These are phyloP conservation scores for fission yeast (Schizosaccharomyces pombe) DNA, from an alignment of 805 yeast genomes.

Conservation along the genomic window DNA sequence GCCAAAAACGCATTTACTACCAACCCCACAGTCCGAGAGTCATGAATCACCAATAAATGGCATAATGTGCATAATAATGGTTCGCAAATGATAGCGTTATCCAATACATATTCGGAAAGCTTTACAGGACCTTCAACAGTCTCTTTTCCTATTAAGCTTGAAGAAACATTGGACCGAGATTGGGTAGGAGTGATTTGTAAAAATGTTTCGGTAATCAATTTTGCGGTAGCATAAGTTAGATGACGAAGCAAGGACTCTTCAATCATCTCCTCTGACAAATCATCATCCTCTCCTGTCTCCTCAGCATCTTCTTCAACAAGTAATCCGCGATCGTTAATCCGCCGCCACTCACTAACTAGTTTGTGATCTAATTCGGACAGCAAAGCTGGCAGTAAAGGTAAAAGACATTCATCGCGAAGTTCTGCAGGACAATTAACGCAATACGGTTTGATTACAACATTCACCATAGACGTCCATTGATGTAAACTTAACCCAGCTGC, in stretches of 20 bases:
- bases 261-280: constrained; percentile 91
- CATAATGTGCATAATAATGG: neutral
- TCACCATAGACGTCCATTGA: constrained; percentile 91
- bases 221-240: constrained; percentile 71
- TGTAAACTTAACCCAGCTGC: constrained; percentile 73
- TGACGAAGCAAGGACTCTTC: constrained; percentile 87
- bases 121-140: neutral
- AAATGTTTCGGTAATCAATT: constrained; percentile 54
- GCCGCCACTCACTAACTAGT: constrained; percentile 55
- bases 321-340: constrained; percentile 22
- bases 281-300: constrained; percentile 21
- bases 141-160: neutral
- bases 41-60: neutral
- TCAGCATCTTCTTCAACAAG: constrained; percentile 15
- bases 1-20: neutral
- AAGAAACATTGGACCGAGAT: neutral
- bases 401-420: constrained; percentile 44
- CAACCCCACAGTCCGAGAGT: neutral
- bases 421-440: constrained; percentile 69
- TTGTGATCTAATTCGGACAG: constrained; percentile 49
- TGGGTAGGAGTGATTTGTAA: constrained; percentile 42
- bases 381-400: constrained; percentile 54
- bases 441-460: constrained; percentile 64
- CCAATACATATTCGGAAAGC: neutral
- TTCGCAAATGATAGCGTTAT: neutral